A percentile compares a stretch with the other conserved stretches of the same genome.
These are phyloP conservation scores for Rhipidocladum racemiflorum DNA, from an alignment of 176 grass and related monocot genomes.

Conservation along the genomic window DNA sequence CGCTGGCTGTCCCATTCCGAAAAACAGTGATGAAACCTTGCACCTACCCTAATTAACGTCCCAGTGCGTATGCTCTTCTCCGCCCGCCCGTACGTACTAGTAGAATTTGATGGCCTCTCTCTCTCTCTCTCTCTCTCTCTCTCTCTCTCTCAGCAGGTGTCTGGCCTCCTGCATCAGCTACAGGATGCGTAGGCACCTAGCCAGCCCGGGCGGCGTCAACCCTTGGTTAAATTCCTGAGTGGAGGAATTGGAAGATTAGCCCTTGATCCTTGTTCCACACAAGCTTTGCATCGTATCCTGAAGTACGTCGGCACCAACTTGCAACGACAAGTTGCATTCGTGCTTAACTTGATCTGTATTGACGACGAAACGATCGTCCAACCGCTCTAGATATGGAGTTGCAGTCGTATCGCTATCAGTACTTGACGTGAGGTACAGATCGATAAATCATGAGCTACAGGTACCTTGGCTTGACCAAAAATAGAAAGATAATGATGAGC, in stretches of 20 bases:
- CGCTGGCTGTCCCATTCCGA: conserved; percentile 3
- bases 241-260: background rate
- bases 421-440: background rate
- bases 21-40: background rate
- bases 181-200: background rate
- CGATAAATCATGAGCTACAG: background rate
- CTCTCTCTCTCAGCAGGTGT: background rate
- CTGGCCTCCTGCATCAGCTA: background rate
- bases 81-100: background rate
- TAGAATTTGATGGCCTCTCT: background rate
- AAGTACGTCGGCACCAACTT: background rate
- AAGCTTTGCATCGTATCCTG: background rate
- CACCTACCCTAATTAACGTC: background rate
- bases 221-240: background rate
- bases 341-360: background rate
- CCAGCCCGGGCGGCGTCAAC: background rate
- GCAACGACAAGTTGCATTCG: background rate
- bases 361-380: background rate
- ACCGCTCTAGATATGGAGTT: background rate
- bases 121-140: no score
- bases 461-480: background rate
- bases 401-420: background rate
- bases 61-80: background rate
- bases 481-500: no score
- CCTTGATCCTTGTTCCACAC: background rate